A percentile compares a stretch with the other conserved stretches of the same genome.
Conservation (phyloP, 164 flowering plant genomes). For the Santalum album region DNA sequence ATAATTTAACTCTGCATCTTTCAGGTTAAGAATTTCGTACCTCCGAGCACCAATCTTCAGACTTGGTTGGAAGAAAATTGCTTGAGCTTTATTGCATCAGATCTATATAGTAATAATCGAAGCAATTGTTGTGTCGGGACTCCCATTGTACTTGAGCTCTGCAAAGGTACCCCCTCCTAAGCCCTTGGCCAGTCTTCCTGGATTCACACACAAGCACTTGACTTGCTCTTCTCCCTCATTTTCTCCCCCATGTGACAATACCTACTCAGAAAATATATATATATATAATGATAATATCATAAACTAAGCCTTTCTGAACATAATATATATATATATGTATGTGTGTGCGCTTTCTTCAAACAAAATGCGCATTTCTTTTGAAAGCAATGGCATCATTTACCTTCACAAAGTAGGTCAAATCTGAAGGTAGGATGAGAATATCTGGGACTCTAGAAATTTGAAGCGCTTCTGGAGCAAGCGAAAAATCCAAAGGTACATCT, state of each 20-base stretch:
- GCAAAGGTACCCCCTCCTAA: conserved; percentile 88
- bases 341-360: not conserved
- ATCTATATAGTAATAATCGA: conserved; percentile 60
- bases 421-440: conserved; percentile 81
- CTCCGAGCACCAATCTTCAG: too few species aligned
- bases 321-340: not conserved
- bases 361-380: too few species aligned
- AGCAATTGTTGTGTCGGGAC: conserved; percentile 49
- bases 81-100: too few species aligned
- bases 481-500: conserved; percentile 74
- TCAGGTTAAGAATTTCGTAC: too few species aligned
- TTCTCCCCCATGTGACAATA: conserved; percentile 39
- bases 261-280: conserved; percentile 20
- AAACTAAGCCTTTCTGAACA: not conserved
- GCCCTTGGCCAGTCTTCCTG: conserved; percentile 91
- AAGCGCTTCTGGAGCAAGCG: conserved; percentile 79
- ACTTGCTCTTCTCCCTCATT: conserved; percentile 32
- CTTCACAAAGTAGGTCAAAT: conserved; percentile 81
- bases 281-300: not conserved
- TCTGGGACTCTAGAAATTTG: conserved; percentile 58
- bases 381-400: conserved; percentile 23
- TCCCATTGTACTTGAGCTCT: conserved; percentile 51
- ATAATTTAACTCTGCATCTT: too few species aligned
- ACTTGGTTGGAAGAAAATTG: too few species aligned
- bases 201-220: conserved; percentile 77